Base-by-base conservation (phyloP, 345 rosid species). In the Nasturtium officinale region DNA sequence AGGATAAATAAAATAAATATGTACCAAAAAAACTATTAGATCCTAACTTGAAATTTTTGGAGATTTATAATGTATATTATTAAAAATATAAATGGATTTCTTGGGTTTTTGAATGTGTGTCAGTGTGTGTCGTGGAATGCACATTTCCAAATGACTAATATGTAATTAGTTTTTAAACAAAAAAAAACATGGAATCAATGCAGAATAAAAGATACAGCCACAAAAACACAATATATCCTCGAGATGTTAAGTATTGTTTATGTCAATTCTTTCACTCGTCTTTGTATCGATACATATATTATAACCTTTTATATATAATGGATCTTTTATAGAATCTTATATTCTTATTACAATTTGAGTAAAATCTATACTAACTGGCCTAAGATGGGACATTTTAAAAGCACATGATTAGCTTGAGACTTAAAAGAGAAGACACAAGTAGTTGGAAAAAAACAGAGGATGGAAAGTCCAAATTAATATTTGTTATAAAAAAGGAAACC, bases 391-490 rank as follows among this genome's bases (percentile, higher is more conserved):
- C 29, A 26, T 51, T 37, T 21, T 0, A 16, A 23, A 23, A 61
- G n/a, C 10, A 21, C 29, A 62, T 43, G 46, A 62, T 23, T 52
- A 52, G 43, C 32, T 52, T 72, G 17, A 25, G 25, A 29, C 3
- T 9, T 18, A 60, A 13, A 42, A 53, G 15, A 72, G 52, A 63
- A 35, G 52, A 38, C 42, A 38, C 18, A 40, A 53, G 63, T 62
- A 56, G 76, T 62, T 62, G 69, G 63, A 46, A 23, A 23, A 23
- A 23, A 23, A 23, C 1, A 23, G 25, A 25, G 25, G 57, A 16
- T 43, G n/a, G 48, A 43, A 43, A 55, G 63, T 52, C 76, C 47
- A 53, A n/a, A 63, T 42, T 72, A 28, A 13, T 53, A 50, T 48
- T 35, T 29, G 54, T n/a, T 53, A 12, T 25, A 23, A 2, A 5